Base-by-base conservation (phyloP, 2,329 filamentous ascomycete species). In the Coniochaeta sp. region DNA sequence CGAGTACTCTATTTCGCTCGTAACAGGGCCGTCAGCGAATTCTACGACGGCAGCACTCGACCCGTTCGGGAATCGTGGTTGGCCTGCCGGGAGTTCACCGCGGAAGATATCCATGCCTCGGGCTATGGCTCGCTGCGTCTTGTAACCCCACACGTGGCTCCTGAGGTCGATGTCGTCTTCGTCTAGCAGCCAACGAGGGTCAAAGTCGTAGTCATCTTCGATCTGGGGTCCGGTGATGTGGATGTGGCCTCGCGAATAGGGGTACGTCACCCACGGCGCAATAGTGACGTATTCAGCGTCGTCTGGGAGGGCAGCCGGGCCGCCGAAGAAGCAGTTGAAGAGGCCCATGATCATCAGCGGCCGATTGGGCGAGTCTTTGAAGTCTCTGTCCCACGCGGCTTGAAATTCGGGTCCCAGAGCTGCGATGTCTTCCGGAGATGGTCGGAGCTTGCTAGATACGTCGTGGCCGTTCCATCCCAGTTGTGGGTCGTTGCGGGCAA, bases 61-160 rank as follows among this genome's bases (percentile, higher is more conserved):
- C 0, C 67, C 71, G 0, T 71, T 61, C 0, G 75, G 66, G 66
- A 82, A 83, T 14, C 69, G 68, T 0, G 81, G 81, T 58, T 80
- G 78, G 0, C 74, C 70, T 4, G 69, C 62, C 4, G 72, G 68
- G 5, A 79, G 38, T 64, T 82, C 76, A 66, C 83, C 76, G 61
- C 76, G 66, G 70, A 80, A 86, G 62, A 78, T 74, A 1, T 76
- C 70, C 66, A 83, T 81, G 12, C 84, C 80, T 5, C 85, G 79
- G 24, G 78, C 73, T 59, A 88, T 79, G 69, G 87, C 85, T 2
- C 86, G 81, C 11, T 78, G 76, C 66, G 80, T 81, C 71, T 89
- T 89, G 73, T 89, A 89, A 0, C 75, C 80, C 84, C 84, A 87
- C 9, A 85, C 66, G 14, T 83, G 79, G 65, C 79, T 83, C 69